Evolutionary conservation across 805 yeast genomes (phyloP).

Genomic region (Starmerella asiatica): DNA sequence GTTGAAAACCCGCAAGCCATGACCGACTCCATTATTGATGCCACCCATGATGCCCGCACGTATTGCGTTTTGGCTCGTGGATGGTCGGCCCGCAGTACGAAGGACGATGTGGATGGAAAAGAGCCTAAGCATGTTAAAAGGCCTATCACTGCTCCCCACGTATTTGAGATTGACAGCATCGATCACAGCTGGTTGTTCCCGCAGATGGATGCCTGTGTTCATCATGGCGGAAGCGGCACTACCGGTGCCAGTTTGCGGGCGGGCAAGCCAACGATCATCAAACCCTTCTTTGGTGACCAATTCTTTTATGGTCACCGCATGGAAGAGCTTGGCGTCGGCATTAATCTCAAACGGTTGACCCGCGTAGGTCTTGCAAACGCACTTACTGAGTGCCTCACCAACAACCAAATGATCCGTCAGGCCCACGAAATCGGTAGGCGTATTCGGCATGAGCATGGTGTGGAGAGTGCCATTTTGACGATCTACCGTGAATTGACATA

Average conservation of each 20-base stretch:
- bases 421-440: conserved; percentile 50
- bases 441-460: conserved; percentile 70
- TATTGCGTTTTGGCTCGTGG: conserved; percentile 83
- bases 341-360: conserved; percentile 55
- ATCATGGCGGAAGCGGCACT: conserved; percentile 95
- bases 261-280: conserved; percentile 79
- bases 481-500: conserved; percentile 74
- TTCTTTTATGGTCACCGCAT: conserved; percentile 79
- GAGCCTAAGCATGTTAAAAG: conserved; percentile 20
- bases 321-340: conserved; percentile 79
- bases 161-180: conserved; percentile 55
- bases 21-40: conserved; percentile 64
- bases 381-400: conserved; percentile 50
- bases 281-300: conserved; percentile 95
- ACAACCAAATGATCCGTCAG: conserved; percentile 50
- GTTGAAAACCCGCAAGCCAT: conserved; percentile 68
- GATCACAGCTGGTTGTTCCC: conserved; percentile 96
- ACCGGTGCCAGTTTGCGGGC: conserved; percentile 82
- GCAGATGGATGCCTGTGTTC: conserved; percentile 82
- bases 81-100: conserved; percentile 68
- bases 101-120: conserved; percentile 24
- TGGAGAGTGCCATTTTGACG: conserved; percentile 53
- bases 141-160: conserved; percentile 29
- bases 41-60: conserved; percentile 69
- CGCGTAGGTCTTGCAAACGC: conserved; percentile 52